Conservation (phyloP, 2,329 filamentous ascomycete genomes). For the Davidsoniella virescens region DNA sequence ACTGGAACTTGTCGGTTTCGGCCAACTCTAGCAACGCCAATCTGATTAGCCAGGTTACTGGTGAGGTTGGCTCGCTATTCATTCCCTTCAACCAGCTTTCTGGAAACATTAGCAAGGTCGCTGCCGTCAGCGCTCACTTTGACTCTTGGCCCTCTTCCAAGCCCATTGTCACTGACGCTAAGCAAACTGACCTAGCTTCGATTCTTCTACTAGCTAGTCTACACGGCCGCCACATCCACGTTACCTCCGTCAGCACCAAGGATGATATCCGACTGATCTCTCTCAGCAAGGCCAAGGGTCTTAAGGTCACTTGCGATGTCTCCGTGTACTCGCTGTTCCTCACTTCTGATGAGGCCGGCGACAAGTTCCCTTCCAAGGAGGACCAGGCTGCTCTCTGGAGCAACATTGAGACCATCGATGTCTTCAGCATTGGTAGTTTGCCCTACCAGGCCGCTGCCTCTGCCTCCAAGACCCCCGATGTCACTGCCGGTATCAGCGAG, state of each 20-base stretch:
- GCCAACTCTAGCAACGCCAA: conserved; percentile 58
- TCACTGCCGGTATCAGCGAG: conserved; percentile 53
- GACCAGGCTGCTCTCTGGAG: conserved; percentile 64
- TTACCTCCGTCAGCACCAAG: conserved; percentile 65
- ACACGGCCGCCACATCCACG: conserved; percentile 62
- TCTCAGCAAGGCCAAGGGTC: conserved; percentile 64
- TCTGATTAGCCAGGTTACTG: conserved; percentile 55
- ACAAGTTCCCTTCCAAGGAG: conserved; percentile 45
- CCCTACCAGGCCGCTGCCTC: conserved; percentile 56
- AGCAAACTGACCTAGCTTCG: conserved; percentile 65
- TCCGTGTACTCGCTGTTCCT: conserved; percentile 68
- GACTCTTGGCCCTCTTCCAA: conserved; percentile 62
- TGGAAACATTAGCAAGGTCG: conserved; percentile 71
- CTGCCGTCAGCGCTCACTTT: conserved; percentile 64
- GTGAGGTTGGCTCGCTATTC: conserved; percentile 64
- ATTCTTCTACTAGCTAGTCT: conserved; percentile 63
- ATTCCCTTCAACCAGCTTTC: conserved; percentile 71
- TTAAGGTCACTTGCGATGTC: conserved; percentile 69
- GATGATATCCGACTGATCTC: conserved; percentile 65
- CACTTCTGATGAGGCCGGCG: conserved; percentile 49
- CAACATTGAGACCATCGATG: conserved; percentile 54
- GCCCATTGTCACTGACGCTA: conserved; percentile 67
- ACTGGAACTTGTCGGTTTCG: conserved; percentile 66
- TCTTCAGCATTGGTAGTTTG: conserved; percentile 64
- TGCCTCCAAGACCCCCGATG: conserved; percentile 32